Base-by-base conservation (phyloP, 2,329 filamentous ascomycete species). In the Acrocalymma vagum region DNA sequence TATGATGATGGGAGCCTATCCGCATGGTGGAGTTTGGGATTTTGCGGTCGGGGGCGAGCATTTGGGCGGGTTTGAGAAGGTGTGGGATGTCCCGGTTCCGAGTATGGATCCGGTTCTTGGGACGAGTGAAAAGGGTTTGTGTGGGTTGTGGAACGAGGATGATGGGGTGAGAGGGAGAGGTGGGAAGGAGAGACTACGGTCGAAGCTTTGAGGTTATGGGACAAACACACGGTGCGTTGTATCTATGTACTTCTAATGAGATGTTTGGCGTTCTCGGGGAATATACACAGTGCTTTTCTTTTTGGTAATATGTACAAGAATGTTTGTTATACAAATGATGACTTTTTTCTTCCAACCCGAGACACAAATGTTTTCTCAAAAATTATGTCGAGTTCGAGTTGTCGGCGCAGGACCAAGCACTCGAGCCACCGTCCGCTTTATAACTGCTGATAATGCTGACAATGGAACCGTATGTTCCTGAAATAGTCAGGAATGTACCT, bases 1-100 rank as follows among this genome's bases (percentile, higher is more conserved):
- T 48, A 78, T 73, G 35, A 82, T 82, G 79, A 75, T 83, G 60
- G 81, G 81, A 0, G 79, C 78, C 4, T 84, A 84, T 67, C 78
- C 78, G 3, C 53, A 55, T 23, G 71, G 73, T 3, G 66, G 65
- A 1, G 59, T 64, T 9, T 83, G 79, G 80, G 78, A 82, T 55
- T 81, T 78, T 55, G 64, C 63, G 4, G 61, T 70, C 3, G 77
- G 75, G 7, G 76, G 75, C 1, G 73, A 75, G 45, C 62, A 76
- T 54, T 57, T 54, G 14, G 72, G 66, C 9, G 52, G 62, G 11
- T 77, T 72, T 51, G 65, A 72, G 32, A 53, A 66, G 42, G 69
- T 75, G 0, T 81, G 79, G 78, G 43, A 45, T 14, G 72, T 79
- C 17, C 42, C 58, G 17, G 74, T 72, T 48, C 76, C 78, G 0